Base-by-base conservation (phyloP, 768 basidiomycete genomes). In the Artomyces pyxidatus region DNA sequence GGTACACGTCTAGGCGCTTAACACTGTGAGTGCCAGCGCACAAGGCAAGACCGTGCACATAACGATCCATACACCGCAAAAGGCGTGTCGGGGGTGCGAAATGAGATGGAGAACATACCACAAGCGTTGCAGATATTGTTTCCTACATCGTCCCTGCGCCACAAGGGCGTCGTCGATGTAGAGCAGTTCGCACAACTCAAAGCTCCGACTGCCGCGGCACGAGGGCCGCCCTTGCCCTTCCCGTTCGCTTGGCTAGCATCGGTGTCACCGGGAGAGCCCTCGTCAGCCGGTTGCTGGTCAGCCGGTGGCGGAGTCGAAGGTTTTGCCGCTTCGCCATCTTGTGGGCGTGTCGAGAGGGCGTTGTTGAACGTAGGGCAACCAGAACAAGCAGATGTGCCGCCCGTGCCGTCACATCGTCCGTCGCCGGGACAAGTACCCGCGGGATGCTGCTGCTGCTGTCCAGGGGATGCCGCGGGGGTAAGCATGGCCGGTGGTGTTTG, bases 361-460 rank as follows among this genome's bases (percentile, higher is more conserved):
- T 99, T 99, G 73, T 97, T 99, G 70, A 82, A 92, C 27, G 95
- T 94, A 11, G 96, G 96, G 65, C 96, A 99, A 39, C 96, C 96
- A 55, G 85, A 80, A 66, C 96, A 99, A 54, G 89, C 85, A 51
- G 80, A 81, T 56, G 91, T 83, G 46, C 96, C 96, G 59, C 96
- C 96, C 11, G 90, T 94, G 56, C 96, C 96, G 68, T 99, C 91
- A 69, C 96, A 99, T 58, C 89, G 79, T 28, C 96, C 96, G 69
- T 97, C 96, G 49, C 96, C 96, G 3, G 96, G 96, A 67, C 96
- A 99, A n/a, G 94, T 94, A 53, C 87, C 85, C 27, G 64, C 63
- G 49, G 38, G 45, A 37, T 59, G 59, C 16, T 37, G 52, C 53
- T 45, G 53, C 42, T 22, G 48, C 58, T 68, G 46, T 56, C 61